Evolutionary conservation across 2,329 filamentous ascomycete species (phyloP).

Genomic region (Colletotrichum plurivorum): DNA sequence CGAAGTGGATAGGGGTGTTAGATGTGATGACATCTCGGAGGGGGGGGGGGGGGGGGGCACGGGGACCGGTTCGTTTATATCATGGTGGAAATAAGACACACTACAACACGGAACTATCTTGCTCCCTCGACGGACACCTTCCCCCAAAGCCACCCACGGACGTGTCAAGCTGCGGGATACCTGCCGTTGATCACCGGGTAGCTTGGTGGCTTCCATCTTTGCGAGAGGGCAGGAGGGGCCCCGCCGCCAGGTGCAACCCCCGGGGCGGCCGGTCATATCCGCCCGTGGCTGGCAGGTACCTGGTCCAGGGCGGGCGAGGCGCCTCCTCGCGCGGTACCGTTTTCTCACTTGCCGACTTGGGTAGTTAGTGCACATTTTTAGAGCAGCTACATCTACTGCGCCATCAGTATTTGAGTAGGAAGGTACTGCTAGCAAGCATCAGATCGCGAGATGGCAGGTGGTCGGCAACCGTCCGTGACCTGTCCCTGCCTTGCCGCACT

Average conservation of each 20-base stretch:
- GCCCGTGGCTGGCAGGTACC: constrained; percentile 13
- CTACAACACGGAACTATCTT: background rate
- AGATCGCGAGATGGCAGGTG: constrained; percentile 28
- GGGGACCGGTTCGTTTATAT: constrained; percentile 35
- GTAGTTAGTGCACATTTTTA: background rate
- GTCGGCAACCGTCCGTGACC: constrained; percentile 22
- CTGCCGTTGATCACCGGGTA: constrained; percentile 20
- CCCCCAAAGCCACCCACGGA: background rate
- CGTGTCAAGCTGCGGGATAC: constrained; percentile 13
- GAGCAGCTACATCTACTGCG: background rate
- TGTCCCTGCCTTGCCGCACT: background rate
- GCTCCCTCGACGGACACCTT: no score
- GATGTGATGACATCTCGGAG: background rate
- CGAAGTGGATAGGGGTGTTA: constrained; percentile 23
- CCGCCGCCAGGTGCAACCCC: constrained; percentile 21
- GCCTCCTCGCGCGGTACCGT: constrained; percentile 5
- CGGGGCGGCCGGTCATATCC: constrained; percentile 32
- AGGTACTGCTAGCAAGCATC: constrained; percentile 6
- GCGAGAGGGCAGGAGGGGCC: background rate
- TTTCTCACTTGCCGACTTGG: background rate
- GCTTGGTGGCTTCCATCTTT: no score
- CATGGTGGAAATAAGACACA: background rate
- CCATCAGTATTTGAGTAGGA: background rate
- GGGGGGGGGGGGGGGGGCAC: background rate
- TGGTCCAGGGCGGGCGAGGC: constrained; percentile 1